These are phyloP conservation scores for Talaromyces sp. DNA, from an alignment of 2,329 filamentous ascomycete genomes.

Conservation along the genomic window DNA sequence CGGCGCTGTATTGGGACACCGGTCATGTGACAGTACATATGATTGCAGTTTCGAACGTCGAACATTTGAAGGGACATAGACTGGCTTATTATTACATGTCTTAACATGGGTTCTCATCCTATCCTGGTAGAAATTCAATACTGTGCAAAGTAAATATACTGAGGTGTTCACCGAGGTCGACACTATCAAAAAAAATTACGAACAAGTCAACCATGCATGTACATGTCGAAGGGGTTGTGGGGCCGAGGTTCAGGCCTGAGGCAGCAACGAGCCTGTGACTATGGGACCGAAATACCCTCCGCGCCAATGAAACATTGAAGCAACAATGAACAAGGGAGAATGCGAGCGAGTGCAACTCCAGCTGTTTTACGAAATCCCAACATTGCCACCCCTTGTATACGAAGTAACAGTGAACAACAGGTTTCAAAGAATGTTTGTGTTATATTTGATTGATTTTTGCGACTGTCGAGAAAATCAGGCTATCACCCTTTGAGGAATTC, in stretches of 20 bases:
- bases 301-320: neutral
- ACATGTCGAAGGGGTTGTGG: neutral
- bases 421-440: neutral
- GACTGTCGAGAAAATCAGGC: neutral
- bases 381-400: neutral
- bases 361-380: no score
- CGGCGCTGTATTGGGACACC: no score
- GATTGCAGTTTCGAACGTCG: neutral
- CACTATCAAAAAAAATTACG: no score
- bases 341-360: no score
- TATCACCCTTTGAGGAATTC: neutral
- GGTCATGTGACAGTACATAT: neutral
- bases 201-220: no score
- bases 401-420: neutral
- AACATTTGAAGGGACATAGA: neutral
- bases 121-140: neutral
- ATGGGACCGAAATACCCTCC: neutral
- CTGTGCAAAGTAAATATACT: neutral
- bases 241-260: neutral
- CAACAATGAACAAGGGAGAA: no score
- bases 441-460: no score
- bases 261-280: neutral
- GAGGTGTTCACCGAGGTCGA: no score
- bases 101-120: no score
- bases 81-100: neutral